Evolutionary conservation across 2,329 filamentous ascomycete species (phyloP).

Genomic region (Aureobasidium lini): DNA sequence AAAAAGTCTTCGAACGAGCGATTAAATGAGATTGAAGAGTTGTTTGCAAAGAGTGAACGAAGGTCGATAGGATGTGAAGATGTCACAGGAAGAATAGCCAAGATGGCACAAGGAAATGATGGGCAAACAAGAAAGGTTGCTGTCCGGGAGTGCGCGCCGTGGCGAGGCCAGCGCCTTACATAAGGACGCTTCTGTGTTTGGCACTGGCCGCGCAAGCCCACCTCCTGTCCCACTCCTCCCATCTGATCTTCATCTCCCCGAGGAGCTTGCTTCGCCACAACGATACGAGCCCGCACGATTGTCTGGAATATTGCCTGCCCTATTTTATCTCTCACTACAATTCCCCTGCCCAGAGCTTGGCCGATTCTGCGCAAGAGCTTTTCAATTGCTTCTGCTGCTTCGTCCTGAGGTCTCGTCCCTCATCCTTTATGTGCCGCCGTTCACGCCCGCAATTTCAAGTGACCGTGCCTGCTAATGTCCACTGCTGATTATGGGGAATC

Average conservation of each 20-base stretch:
- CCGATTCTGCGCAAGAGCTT: background rate
- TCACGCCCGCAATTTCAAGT: background rate
- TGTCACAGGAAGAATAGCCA: background rate
- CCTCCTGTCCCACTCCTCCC: conserved; percentile 10
- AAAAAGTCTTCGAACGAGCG: conserved; percentile 9
- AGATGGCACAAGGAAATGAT: background rate
- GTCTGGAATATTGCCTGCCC: conserved; percentile 5
- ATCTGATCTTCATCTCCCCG: conserved; percentile 12
- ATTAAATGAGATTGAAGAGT: background rate
- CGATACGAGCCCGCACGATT: conserved; percentile 8
- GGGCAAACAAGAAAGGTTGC: conserved; percentile 4
- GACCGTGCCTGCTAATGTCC: background rate
- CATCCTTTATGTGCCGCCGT: background rate
- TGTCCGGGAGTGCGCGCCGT: conserved; percentile 2
- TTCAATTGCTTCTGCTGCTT: conserved; percentile 10
- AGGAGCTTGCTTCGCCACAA: conserved; percentile 13
- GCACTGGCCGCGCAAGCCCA: conserved; percentile 12
- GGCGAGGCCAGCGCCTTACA: conserved; percentile 9
- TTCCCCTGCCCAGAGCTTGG: conserved; percentile 8
- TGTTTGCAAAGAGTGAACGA: conserved; percentile 10
- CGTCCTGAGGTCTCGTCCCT: background rate
- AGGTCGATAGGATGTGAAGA: background rate
- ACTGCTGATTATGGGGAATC: background rate
- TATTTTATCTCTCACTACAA: background rate
- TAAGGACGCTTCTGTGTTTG: conserved; percentile 2